These are phyloP conservation scores for Ascosphaera acerosa DNA, from an alignment of 2,329 filamentous ascomycete genomes.

Conservation along the genomic window DNA sequence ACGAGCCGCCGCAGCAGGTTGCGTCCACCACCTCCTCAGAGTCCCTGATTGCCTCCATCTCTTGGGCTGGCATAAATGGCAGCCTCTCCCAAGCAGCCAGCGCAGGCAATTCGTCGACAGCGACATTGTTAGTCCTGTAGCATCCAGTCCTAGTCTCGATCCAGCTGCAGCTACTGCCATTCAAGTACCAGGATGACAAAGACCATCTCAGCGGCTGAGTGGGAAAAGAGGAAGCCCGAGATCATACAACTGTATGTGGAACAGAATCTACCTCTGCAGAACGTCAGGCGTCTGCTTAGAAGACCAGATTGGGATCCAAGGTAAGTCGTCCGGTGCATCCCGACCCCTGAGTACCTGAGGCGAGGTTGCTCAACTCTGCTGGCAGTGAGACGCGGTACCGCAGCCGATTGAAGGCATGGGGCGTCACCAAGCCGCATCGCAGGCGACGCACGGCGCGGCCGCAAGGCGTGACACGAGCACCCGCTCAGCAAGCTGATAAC, in stretches of 20 bases:
- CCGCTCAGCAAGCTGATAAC: too few species aligned
- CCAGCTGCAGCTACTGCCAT: too few species aligned
- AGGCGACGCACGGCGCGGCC: too few species aligned
- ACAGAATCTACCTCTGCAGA: constrained; percentile 21
- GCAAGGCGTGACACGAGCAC: too few species aligned
- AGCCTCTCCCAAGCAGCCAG: too few species aligned
- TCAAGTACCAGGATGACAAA: constrained; percentile 19
- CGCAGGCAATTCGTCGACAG: too few species aligned
- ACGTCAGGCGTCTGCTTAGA: constrained; percentile 21
- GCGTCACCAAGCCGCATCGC: constrained; percentile 21
- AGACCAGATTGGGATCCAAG: constrained; percentile 19
- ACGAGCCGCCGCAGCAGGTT: too few species aligned
- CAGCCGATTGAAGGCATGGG: constrained; percentile 21
- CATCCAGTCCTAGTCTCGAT: too few species aligned
- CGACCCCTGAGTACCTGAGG: not conserved
- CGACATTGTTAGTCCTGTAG: too few species aligned
- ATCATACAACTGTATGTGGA: constrained; percentile 19
- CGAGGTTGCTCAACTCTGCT: constrained; percentile 1
- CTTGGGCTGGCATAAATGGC: too few species aligned
- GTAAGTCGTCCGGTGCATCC: constrained; percentile 8
- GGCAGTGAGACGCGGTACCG: constrained; percentile 20
- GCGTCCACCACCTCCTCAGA: too few species aligned
- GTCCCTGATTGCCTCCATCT: too few species aligned
- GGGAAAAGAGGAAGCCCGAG: constrained; percentile 19
- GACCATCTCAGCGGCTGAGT: constrained; percentile 19